A percentile compares a stretch with the other conserved stretches of the same genome.
Evolutionary conservation across 106 monocot genomes (phyloP).

Genomic region (Dendrobium catenatum): DNA sequence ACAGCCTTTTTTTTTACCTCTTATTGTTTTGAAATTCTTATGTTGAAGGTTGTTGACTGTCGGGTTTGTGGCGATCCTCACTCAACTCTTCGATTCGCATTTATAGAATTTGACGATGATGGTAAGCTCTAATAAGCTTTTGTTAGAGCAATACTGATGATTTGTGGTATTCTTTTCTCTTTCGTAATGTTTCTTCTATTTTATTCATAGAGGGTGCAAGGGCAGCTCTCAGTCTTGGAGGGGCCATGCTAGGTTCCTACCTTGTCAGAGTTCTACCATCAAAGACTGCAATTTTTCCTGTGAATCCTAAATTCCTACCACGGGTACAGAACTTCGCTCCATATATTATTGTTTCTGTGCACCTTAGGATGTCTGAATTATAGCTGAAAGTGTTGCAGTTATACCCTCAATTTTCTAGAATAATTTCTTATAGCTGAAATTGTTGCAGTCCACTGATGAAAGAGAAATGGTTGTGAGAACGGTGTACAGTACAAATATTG

Average conservation of each 20-base stretch:
- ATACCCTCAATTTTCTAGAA: background rate
- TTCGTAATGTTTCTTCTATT: background rate
- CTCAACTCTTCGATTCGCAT: slow-evolving; percentile 69
- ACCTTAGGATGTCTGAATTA: background rate
- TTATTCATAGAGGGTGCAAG: slow-evolving; percentile 45
- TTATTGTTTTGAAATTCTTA: background rate
- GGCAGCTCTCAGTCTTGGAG: slow-evolving; percentile 63
- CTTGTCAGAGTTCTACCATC: slow-evolving; percentile 80
- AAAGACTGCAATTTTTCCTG: slow-evolving; percentile 87
- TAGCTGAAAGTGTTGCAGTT: background rate
- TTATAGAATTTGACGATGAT: slow-evolving; percentile 60
- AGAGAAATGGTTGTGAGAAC: slow-evolving; percentile 60
- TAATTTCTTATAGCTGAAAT: background rate
- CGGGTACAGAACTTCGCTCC: slow-evolving; percentile 24
- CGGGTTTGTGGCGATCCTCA: slow-evolving; percentile 67
- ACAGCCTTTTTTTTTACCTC: background rate
- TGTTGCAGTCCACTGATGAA: slow-evolving; percentile 52
- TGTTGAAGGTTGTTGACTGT: slow-evolving; percentile 57
- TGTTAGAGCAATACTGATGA: background rate
- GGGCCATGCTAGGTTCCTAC: slow-evolving; percentile 61
- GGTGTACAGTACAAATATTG: slow-evolving; percentile 72
- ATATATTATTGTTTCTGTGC: background rate
- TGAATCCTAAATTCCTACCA: slow-evolving; percentile 90
- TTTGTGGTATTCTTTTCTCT: background rate
- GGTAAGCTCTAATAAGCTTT: slow-evolving; percentile 17